A percentile compares a stretch with the other conserved stretches of the same genome.
Evolutionary conservation across 2,329 filamentous ascomycete species (phyloP).

Genomic region (Xylariomycetidae sp.): DNA sequence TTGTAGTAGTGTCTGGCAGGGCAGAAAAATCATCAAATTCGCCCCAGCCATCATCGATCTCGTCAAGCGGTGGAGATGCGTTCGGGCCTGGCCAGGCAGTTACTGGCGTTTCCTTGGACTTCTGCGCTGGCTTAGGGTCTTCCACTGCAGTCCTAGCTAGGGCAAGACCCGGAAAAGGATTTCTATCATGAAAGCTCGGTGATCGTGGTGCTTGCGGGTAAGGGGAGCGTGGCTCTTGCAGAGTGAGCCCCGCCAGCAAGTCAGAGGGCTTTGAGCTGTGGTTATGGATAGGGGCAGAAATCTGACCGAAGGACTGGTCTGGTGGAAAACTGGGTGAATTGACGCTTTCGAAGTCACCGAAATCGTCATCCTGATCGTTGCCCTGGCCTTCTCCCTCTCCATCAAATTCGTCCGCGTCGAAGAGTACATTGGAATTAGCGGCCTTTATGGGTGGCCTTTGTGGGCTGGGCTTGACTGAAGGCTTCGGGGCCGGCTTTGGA

Average conservation of each 20-base stretch:
- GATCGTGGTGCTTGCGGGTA: constrained; percentile 45
- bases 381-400: constrained; percentile 31
- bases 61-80: constrained; percentile 10
- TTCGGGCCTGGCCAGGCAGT: constrained; percentile 41
- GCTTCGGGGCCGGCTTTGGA: constrained; percentile 1
- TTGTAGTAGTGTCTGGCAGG: constrained; percentile 10
- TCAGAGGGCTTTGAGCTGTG: constrained; percentile 23
- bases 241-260: constrained; percentile 28
- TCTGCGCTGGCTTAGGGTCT: constrained; percentile 26
- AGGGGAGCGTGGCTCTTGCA: constrained; percentile 25
- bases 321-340: constrained; percentile 17
- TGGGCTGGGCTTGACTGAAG: constrained; percentile 6
- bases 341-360: constrained; percentile 55
- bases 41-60: constrained; percentile 40
- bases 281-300: constrained; percentile 22
- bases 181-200: constrained; percentile 47
- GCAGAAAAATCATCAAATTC: constrained; percentile 42
- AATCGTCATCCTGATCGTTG: constrained; percentile 48
- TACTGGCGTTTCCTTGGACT: constrained; percentile 31
- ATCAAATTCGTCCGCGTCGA: constrained; percentile 56
- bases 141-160: constrained; percentile 36
- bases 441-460: constrained; percentile 11
- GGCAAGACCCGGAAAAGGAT: constrained; percentile 44
- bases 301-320: constrained; percentile 34
- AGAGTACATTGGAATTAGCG: constrained; percentile 48